Evolutionary conservation across 2,329 filamentous ascomycete species (phyloP).

Genomic region (Rhinocladiella mackenziei): DNA sequence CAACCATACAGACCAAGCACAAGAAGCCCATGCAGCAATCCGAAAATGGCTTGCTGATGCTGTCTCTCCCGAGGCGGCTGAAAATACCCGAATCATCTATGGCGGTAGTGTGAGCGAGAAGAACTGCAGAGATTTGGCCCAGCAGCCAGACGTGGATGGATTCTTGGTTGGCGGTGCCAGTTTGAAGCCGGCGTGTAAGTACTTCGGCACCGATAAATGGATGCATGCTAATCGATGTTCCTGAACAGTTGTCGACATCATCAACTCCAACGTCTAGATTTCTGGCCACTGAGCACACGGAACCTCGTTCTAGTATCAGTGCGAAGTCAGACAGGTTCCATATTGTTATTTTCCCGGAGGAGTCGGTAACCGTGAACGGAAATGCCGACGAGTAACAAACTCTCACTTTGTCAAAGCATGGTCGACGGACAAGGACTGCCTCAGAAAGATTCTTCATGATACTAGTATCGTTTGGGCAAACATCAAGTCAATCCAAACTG

Average conservation of each 20-base stretch:
- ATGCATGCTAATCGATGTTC: constrained; percentile 16
- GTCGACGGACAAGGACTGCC: no score
- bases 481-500: no score
- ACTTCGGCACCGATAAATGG: not conserved
- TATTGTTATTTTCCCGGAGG: no score
- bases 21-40: constrained; percentile 90
- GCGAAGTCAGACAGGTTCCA: no score
- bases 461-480: no score
- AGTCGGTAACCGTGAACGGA: no score
- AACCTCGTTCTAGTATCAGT: no score
- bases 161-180: constrained; percentile 96
- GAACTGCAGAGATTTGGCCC: constrained; percentile 91
- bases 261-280: constrained; percentile 56
- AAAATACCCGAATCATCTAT: constrained; percentile 90
- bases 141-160: constrained; percentile 92
- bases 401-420: no score
- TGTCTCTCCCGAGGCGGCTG: constrained; percentile 72
- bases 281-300: no score
- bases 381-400: no score
- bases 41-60: constrained; percentile 75
- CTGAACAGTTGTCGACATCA: constrained; percentile 60
- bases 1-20: constrained; percentile 66
- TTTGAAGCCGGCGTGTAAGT: constrained; percentile 89
- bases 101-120: constrained; percentile 96
- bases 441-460: no score